Conservation (phyloP, 2,329 filamentous ascomycete genomes). For the Fusarium mexicanum region DNA sequence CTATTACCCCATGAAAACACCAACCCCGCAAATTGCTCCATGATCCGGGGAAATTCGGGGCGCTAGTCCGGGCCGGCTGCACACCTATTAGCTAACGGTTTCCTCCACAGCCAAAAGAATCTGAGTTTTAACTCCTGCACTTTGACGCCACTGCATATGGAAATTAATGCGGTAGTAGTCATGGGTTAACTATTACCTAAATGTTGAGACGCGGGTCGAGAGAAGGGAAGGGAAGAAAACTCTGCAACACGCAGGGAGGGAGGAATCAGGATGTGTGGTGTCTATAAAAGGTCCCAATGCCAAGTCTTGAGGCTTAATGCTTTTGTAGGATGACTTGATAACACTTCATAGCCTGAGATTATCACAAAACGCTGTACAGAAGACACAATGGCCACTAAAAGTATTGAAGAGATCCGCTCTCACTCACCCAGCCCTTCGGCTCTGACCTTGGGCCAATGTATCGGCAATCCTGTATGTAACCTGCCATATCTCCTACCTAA, state of each 20-base stretch:
- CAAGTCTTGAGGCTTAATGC: background rate
- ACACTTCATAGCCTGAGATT: background rate
- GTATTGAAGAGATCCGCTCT: conserved; percentile 15
- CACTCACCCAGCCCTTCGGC: background rate
- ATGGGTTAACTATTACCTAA: conserved; percentile 30
- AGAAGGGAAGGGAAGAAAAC: background rate
- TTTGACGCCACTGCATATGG: background rate
- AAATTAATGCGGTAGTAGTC: background rate
- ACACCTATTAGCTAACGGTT: conserved; percentile 32
- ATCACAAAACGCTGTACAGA: background rate
- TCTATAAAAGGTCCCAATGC: conserved; percentile 13
- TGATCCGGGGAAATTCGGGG: conserved; percentile 30
- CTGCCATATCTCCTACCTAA: background rate
- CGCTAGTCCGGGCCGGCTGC: conserved; percentile 17
- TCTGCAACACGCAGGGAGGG: background rate
- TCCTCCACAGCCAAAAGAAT: background rate
- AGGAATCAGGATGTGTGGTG: background rate
- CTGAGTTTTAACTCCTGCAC: conserved; percentile 6
- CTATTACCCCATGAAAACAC: conserved; percentile 32
- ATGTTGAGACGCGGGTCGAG: background rate
- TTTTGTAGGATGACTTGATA: background rate
- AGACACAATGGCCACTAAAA: background rate
- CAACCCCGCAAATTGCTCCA: conserved; percentile 27
- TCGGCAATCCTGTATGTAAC: conserved; percentile 22
- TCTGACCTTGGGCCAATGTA: background rate